A percentile compares a stretch with the other conserved stretches of the same genome.
phyloP scores from a whole-genome alignment of 768 basidiomycete genomes.

The Clitopilus passeckerianus region DNA sequence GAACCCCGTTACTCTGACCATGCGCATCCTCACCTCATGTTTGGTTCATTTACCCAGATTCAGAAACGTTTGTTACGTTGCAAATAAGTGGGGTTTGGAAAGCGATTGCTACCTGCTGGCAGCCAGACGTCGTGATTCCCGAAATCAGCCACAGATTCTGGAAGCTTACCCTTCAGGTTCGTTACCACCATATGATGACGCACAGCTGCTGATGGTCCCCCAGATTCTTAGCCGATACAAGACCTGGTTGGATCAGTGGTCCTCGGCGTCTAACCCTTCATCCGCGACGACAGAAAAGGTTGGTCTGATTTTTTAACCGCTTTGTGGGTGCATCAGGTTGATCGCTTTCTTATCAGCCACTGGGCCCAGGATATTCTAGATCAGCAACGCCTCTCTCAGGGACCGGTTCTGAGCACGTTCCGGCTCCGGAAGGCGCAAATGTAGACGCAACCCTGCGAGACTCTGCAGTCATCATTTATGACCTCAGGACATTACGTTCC shows the following conservation, averaged over 20 bases:
- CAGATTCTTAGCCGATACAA: constrained; percentile 80
- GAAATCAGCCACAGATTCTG: constrained; percentile 85
- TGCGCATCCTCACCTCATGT: not conserved
- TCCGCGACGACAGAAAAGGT: not conserved
- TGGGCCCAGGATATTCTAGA: constrained; percentile 25
- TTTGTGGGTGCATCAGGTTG: not conserved
- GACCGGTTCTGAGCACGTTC: constrained; percentile 19
- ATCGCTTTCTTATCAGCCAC: not conserved
- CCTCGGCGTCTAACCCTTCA: constrained; percentile 18
- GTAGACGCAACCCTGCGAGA: constrained; percentile 67
- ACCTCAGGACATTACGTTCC: constrained; percentile 54
- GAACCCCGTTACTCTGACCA: constrained; percentile 7
- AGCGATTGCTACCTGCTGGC: constrained; percentile 82
- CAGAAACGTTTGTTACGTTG: constrained; percentile 42
- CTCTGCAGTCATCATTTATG: constrained; percentile 62
- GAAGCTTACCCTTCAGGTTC: constrained; percentile 85
- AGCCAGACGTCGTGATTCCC: constrained; percentile 77
- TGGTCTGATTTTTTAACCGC: constrained; percentile 10
- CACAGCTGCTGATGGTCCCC: constrained; percentile 1
- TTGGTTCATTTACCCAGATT: constrained; percentile 14
- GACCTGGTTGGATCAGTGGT: constrained; percentile 64
- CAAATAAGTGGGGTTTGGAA: constrained; percentile 69
- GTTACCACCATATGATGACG: constrained; percentile 9
- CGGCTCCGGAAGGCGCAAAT: constrained; percentile 20
- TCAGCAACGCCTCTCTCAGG: not conserved